These are phyloP conservation scores for Telopea speciosissima DNA, from an alignment of 177 flowering plant genomes.

Conservation along the genomic window DNA sequence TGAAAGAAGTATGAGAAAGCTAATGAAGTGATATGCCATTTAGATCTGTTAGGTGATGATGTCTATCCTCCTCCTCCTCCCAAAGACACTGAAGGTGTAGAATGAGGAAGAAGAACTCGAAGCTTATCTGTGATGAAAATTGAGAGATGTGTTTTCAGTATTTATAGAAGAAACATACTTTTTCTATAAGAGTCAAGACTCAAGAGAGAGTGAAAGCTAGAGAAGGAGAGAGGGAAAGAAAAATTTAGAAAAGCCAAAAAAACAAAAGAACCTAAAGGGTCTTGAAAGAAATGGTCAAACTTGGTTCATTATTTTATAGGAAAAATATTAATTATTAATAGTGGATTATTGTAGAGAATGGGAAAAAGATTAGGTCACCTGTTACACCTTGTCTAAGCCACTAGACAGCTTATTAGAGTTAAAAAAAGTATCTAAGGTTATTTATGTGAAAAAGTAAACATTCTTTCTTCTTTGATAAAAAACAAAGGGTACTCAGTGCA, in stretches of 20 bases:
- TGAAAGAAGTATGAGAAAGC: background rate
- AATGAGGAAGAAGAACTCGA: no score
- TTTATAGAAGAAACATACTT: background rate
- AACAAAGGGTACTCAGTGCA: no score
- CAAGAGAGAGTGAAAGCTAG: background rate
- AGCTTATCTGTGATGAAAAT: conserved; percentile 1
- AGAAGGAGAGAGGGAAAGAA: background rate
- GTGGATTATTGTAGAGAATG: no score
- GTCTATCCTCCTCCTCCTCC: background rate
- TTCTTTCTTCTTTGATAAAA: no score
- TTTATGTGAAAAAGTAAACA: no score
- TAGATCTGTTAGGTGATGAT: background rate
- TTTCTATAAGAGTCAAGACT: background rate
- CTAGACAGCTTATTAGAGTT: no score
- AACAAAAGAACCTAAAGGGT: no score
- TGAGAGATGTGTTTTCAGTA: background rate
- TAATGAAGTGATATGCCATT: background rate
- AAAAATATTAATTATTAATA: no score
- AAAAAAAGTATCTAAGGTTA: no score
- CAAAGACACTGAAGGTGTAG: no score
- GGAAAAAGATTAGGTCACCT: no score
- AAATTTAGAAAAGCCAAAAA: background rate
- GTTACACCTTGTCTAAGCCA: no score
- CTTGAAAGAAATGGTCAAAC: background rate
- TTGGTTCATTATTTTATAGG: background rate